Evolutionary conservation across 164 flowering plant species (phyloP), one percentile per base, ranked within the genome.

Genomic region (Warburgia ugandensis): DNA sequence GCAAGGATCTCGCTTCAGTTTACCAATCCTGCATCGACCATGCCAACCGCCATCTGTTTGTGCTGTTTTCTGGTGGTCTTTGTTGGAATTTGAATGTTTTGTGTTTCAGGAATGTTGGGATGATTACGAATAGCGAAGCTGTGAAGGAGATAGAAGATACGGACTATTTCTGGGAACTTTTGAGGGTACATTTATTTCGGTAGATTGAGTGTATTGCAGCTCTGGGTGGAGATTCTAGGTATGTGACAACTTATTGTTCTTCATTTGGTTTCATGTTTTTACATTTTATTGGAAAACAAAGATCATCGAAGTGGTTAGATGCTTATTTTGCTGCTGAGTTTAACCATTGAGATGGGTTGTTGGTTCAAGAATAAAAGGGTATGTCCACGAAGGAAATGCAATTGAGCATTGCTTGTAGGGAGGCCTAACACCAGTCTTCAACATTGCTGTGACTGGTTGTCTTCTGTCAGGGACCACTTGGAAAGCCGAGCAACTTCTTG

Each of bases 111-210:
- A 81, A 72, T 60, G 65, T 51, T 14, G 73, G 69, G 30, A 56
- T 47, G 56, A 52, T 67, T 37, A 41, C 86, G 25, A 65, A 73
- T 58, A 61, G 66, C 8, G 84, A 84, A 27, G 89, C 88, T 9
- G 9, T 79, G 27, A 88, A 83, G 62, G 98, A 92, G 63, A 92
- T 96, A 0, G 41, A 29, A 65, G 94, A 76, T 92, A 88, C 47
- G 98, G 98, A 13, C 64, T 88, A 2, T 92, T 92, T 54, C 88
- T 92, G 5, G 96, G 98, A 9, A 74, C 91, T 0, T 92, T 81
- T 67, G 90, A 95, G 22, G 96, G 96, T 41, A 92, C 94, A 35
- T 92, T 81, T 67, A 86, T 69, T 35, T 77, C 95, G 21, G 82
- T 85, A 16, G 98, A 92, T n/a, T 64, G 95, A 88, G 55, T 63